Base-by-base conservation (phyloP, 352 stramenopile genomes). In the Thalassiosira sp. region DNA sequence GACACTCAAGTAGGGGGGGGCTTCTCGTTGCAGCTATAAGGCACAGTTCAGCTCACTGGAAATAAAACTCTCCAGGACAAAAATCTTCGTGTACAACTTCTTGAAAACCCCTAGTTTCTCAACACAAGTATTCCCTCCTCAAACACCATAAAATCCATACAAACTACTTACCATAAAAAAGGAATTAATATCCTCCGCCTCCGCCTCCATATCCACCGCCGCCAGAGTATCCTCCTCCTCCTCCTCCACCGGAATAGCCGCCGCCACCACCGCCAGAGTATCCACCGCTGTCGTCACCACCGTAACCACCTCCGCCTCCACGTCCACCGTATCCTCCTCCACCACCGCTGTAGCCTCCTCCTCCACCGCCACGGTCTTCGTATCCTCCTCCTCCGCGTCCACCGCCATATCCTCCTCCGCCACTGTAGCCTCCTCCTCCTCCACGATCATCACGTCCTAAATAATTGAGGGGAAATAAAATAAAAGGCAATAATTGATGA, bases 331-430 rank as follows among this genome's bases (percentile, higher is more conserved):
- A 25, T 2, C 13, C 46, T 59, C 24, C 40, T 54, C 58, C 58
- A 0, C 62, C 63, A n/a, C 49, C 60, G 15, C 72, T 28, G 45
- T 79, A 69, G 22, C 58, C 65, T 60, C 75, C 71, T 40, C 75
- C 78, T 15, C 76, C 76, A 45, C 76, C 59, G 63, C 53, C 25
- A 22, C 70, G 51, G 8, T 71, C 63, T 65, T 65, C 68, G 37
- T 81, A 80, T 67, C 76, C 81, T 51, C 78, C 81, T 40, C 74
- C 74, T 37, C 72, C 66, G 16, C 46, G 49, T 8, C 57, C 28
- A 49, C 73, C 53, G 27, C 70, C 49, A 16, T 80, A 64, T 49
- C 72, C 72, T 63, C 70, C 62, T 28, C 64, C 66, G 49, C 71
- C 62, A 49, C n/a, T 57, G 62, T 66, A 54, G n/a, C 54, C 54